phyloP scores from a whole-genome alignment of 31 red algal genomes.

The Porphyra umbilicalis region DNA sequence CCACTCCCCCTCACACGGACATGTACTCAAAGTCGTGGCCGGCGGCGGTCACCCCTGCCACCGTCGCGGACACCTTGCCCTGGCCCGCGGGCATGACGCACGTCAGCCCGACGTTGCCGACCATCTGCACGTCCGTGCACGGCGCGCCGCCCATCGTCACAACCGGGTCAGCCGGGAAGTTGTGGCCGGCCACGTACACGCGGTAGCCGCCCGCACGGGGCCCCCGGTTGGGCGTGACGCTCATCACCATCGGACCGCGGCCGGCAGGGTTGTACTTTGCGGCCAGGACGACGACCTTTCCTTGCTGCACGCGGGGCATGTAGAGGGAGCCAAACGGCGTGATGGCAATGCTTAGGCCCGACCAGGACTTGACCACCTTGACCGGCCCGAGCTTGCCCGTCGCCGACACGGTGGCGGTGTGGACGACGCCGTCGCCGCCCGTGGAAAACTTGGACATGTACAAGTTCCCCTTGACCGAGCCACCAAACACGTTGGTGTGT shows the following conservation, averaged over 20 bases:
- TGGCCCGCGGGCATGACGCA: slow-evolving; percentile 53
- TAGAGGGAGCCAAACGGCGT: slow-evolving; percentile 38
- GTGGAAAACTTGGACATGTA: slow-evolving; percentile 62
- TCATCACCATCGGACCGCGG: slow-evolving; percentile 39
- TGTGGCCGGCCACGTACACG: slow-evolving; percentile 58
- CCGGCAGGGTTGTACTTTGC: slow-evolving; percentile 39
- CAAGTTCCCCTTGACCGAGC: slow-evolving; percentile 50
- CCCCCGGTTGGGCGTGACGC: slow-evolving; percentile 62
- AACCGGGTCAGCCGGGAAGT: slow-evolving; percentile 23
- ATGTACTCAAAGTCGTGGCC: slow-evolving; percentile 71
- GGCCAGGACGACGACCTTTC: slow-evolving; percentile 48
- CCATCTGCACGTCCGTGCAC: slow-evolving; percentile 21
- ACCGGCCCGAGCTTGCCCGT: slow-evolving; percentile 26
- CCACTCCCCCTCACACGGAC: slow-evolving; percentile 16
- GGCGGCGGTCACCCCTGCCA: slow-evolving; percentile 28
- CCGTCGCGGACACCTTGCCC: slow-evolving; percentile 44
- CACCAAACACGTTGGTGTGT: slow-evolving; percentile 66
- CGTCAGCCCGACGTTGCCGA: slow-evolving; percentile 30
- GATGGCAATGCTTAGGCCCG: slow-evolving; percentile 40
- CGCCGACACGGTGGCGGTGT: slow-evolving; percentile 23
- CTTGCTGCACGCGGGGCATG: slow-evolving; percentile 72
- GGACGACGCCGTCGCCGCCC: slow-evolving; percentile 34
- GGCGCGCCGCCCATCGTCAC: slow-evolving; percentile 38
- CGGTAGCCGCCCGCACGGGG: slow-evolving; percentile 40
- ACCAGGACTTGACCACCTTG: slow-evolving; percentile 23